Base-by-base conservation (phyloP, 495 filamentous ascomycete genomes). In the Friedmanniomyces endolithicus region DNA sequence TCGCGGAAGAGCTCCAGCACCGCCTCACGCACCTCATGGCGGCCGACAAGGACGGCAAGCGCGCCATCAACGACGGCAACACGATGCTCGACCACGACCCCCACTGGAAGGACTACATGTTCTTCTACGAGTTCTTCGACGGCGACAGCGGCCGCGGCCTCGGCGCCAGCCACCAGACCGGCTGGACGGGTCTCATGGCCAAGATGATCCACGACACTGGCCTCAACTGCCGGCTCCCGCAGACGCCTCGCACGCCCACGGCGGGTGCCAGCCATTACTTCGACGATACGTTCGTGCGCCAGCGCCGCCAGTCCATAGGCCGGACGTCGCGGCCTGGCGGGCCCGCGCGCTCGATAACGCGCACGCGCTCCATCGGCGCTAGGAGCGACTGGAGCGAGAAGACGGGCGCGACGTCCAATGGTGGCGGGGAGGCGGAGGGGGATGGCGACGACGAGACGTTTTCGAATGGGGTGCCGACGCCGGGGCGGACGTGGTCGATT, bases 71-170 rank as follows among this genome's bases (percentile, higher is more conserved):
- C 58, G 82, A 76, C 48, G 79, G 83, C 22, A 88, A 81, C 54
- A 85, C 95, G 51, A 73, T 83, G 56, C 80, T 97, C 31, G 88
- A 97, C 70, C 92, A 83, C 58, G 87, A 97, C 67, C 80, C 86
- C 22, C 73, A 95, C 69, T 96, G 90, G 90, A 88, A 80, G 65
- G 88, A 96, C 65, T 79, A 94, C 62, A 70, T 96, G 56, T 95
- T 87, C 84, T 97, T 94, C 76, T 84, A 94, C 64, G 90, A 97
- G 68, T 97, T 94, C 73, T 97, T 97, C 63, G 90, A 97, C 62
- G 90, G 87, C 25, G 92, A 97, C 64, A 83, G 74, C 24, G 90
- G 92, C 16, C 82, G 88, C 49, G 90, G 92, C 6, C 74, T 96
- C 8, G 90, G 90, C 50, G 87, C 90, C 22, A 92, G 86, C 45